Base-by-base conservation (phyloP, 2,329 filamentous ascomycete species). In the Cytospora leucostoma region DNA sequence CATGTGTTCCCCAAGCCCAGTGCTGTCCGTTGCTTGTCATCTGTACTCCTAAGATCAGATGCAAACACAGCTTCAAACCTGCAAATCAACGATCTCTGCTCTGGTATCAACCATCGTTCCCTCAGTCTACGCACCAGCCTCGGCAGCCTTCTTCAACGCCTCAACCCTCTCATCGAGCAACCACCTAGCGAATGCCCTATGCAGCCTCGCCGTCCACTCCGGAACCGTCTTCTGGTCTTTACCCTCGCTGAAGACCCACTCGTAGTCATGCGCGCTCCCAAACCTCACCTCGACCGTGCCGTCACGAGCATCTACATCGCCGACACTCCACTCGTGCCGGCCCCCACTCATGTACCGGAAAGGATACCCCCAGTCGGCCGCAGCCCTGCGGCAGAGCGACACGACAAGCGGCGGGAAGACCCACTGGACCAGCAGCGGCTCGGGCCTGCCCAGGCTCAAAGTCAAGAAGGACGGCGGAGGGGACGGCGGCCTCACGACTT, bases 341-440 rank as follows among this genome's bases (percentile, higher is more conserved):
- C 61, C 61, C 4, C 61, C 61, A 13, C 61, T 62, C 61, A 62
- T 62, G 27, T 59, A 53, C 0, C 61, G 55, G 49, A 59, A 62
- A 3, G 55, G 61, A 11, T 62, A 62, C 5, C 61, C 61, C 55
- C 61, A 62, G n/a, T 53, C 61, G 8, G 61, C 17, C 12, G 61
- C 61, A 10, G 37, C 55, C 13, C 38, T 62, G 8, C 37, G 55
- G 50, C 55, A 62, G 35, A 54, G 54, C 12, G 37, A 32, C n/a
- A 62, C 55, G 15, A 57, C 47, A n/a, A 11, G 27, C 3, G 61
- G 50, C 21, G 61, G 49, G 15, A 62, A 52, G 7, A 34, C 19
- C 61, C 61, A 62, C 32, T 52, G 47, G 49, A 57, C 55, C 4
- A 59, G 49, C 33, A 62, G 37, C 12, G 61, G 61, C 13, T 57